These are phyloP conservation scores for Heritiera fomes DNA, from an alignment of 345 rosid species.

Conservation along the genomic window DNA sequence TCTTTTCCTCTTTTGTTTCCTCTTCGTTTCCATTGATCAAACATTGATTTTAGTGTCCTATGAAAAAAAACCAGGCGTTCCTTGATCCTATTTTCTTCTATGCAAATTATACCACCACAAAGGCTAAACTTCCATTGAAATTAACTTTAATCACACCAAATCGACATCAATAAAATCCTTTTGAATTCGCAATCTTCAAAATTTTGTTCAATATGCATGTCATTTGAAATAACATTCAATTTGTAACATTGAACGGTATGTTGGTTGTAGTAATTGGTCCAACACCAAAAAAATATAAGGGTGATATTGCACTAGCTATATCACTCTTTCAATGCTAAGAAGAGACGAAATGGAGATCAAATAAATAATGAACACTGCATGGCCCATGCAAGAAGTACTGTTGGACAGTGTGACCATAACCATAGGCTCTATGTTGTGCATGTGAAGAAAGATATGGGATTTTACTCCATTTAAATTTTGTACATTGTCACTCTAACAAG, in stretches of 20 bases:
- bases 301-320: neutral
- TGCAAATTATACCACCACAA: too few species aligned
- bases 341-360: neutral
- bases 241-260: neutral
- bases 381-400: neutral
- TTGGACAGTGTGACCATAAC: neutral
- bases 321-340: neutral
- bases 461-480: neutral
- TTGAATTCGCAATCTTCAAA: too few species aligned
- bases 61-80: too few species aligned
- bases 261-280: neutral
- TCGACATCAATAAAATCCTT: too few species aligned
- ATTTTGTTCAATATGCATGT: too few species aligned
- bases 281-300: neutral
- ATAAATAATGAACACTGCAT: slow-evolving; percentile 5
- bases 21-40: too few species aligned
- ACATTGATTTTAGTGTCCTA: too few species aligned
- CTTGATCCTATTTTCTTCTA: too few species aligned
- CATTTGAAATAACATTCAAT: too few species aligned
- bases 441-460: neutral
- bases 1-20: too few species aligned
- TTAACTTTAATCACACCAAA: too few species aligned
- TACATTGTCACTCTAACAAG: neutral
- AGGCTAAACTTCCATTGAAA: too few species aligned
- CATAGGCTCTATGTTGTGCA: neutral